phyloP scores from a whole-genome alignment of 2,329 filamentous ascomycete species.

The Tothia fuscella region DNA sequence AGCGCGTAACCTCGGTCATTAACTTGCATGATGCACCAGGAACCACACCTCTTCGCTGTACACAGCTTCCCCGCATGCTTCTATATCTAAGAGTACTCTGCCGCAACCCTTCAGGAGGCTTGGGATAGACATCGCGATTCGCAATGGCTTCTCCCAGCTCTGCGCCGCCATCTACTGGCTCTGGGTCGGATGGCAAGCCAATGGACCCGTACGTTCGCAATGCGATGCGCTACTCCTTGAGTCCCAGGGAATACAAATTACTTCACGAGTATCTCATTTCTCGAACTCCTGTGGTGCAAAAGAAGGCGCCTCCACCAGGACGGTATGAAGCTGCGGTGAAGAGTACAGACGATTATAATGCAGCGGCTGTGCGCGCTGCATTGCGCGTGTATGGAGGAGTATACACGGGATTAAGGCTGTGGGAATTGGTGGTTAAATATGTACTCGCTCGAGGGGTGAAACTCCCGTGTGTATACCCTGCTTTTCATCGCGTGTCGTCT shows the following conservation, averaged over 20 bases:
- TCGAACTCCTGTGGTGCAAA: conserved; percentile 50
- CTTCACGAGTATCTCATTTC: conserved; percentile 76
- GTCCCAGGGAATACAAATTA: conserved; percentile 73
- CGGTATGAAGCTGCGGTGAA: conserved; percentile 40
- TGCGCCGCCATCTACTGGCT: conserved; percentile 1
- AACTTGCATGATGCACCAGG: too few species aligned
- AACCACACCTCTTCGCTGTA: too few species aligned
- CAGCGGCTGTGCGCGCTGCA: conserved; percentile 33
- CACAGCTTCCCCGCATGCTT: too few species aligned
- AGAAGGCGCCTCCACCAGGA: conserved; percentile 37
- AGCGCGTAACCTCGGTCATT: too few species aligned
- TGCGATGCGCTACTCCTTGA: conserved; percentile 70
- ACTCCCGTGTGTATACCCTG: conserved; percentile 16
- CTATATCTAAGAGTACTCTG: too few species aligned
- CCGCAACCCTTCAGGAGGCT: too few species aligned
- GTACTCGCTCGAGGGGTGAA: conserved; percentile 23
- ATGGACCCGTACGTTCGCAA: conserved; percentile 69
- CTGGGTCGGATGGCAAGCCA: conserved; percentile 5
- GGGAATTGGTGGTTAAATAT: conserved; percentile 29
- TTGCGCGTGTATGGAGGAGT: conserved; percentile 32
- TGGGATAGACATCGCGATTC: background rate
- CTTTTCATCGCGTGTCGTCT: too few species aligned
- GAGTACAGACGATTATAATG: conserved; percentile 34
- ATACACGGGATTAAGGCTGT: conserved; percentile 34
- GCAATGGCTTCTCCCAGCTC: conserved; percentile 6